Conservation (phyloP, 1,284 basidiomycete species). For the Sanghuangporus sanghuang region DNA sequence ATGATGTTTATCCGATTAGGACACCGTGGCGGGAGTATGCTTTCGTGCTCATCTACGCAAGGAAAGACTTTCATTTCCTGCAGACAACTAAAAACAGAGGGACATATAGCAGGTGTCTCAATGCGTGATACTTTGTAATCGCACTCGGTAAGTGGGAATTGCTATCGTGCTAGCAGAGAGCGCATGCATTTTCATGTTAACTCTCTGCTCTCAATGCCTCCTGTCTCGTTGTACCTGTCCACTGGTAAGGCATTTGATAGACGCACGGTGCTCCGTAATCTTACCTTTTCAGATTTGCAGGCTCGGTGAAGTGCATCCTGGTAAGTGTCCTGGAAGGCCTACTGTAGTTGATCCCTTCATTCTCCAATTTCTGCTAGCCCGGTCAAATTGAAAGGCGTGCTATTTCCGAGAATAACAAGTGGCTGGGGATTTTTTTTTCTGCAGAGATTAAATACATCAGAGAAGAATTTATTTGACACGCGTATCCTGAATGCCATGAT, state of each 20-base stretch:
- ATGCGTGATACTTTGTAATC: too few relatives aligned
- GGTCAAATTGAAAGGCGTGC: not conserved
- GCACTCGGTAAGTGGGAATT: too few relatives aligned
- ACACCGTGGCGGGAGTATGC: too few relatives aligned
- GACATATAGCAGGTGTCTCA: too few relatives aligned
- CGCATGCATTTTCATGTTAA: too few relatives aligned
- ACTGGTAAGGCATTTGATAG: not conserved
- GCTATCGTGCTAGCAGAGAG: too few relatives aligned
- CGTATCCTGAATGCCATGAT: too few relatives aligned
- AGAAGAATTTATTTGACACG: not conserved
- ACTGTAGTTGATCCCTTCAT: not conserved
- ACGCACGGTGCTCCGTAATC: not conserved
- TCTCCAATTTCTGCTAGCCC: not conserved
- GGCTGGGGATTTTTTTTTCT: constrained; percentile 2
- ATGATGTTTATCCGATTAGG: too few relatives aligned
- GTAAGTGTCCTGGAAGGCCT: not conserved
- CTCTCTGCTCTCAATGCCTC: too few relatives aligned
- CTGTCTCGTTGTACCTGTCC: not conserved
- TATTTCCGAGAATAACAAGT: not conserved
- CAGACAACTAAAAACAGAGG: too few relatives aligned
- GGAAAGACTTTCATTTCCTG: too few relatives aligned
- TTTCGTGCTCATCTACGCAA: too few relatives aligned
- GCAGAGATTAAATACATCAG: not conserved
- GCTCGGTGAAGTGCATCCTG: not conserved
- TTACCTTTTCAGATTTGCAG: not conserved